Evolutionary conservation across 176 grass and related monocot genomes (phyloP).

Genomic region (Cymbopogon citratus): DNA sequence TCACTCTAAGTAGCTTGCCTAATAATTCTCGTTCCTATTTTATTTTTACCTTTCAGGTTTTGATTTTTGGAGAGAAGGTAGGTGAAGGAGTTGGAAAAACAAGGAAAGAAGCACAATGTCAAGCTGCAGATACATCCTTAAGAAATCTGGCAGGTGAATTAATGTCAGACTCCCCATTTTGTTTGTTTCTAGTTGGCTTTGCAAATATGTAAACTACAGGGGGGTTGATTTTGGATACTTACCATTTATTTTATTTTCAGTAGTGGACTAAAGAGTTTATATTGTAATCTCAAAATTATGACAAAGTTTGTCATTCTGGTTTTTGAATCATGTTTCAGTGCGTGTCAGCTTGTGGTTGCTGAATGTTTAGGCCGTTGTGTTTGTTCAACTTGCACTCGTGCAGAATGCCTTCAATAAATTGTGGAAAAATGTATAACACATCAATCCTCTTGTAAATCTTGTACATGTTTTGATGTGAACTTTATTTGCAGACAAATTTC

Average conservation of each 20-base stretch:
- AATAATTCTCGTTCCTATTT: background rate
- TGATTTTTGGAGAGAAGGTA: conserved; percentile 81
- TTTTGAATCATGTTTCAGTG: background rate
- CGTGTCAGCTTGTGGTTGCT: background rate
- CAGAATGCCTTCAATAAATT: background rate
- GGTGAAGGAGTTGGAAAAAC: conserved; percentile 85
- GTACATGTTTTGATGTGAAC: background rate
- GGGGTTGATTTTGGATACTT: background rate
- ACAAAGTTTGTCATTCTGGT: background rate
- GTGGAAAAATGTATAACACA: too few species aligned
- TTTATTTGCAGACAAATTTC: conserved; percentile 75
- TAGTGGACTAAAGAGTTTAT: background rate
- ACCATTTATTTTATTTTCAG: conserved; percentile 12
- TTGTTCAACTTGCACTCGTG: background rate
- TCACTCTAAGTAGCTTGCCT: conserved; percentile 1
- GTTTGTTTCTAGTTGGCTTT: background rate
- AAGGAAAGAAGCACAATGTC: conserved; percentile 73
- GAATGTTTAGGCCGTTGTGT: background rate
- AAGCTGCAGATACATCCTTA: conserved; percentile 79
- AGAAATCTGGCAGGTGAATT: conserved; percentile 66
- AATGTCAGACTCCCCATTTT: background rate
- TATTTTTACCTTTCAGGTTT: conserved; percentile 47
- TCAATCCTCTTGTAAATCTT: too few species aligned
- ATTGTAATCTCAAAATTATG: background rate
- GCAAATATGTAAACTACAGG: conserved; percentile 3